phyloP scores from a whole-genome alignment of 2,329 filamentous ascomycete species.

The Hypoxylon sp. region DNA sequence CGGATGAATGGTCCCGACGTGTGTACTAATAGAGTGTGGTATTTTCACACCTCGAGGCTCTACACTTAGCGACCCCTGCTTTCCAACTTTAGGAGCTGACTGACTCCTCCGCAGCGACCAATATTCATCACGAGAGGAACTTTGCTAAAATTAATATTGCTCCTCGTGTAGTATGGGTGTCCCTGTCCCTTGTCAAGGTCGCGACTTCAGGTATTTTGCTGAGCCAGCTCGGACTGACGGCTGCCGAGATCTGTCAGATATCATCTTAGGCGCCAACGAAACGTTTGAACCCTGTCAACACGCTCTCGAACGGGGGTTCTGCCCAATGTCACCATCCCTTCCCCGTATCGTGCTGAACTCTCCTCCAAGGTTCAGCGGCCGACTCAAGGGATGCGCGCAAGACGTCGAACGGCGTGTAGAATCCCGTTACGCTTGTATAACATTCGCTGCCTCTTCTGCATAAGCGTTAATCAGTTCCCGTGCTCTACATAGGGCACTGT shows the following conservation, averaged over 20 bases:
- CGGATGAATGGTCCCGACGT: background rate
- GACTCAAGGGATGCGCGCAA: constrained; percentile 28
- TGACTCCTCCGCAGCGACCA: constrained; percentile 11
- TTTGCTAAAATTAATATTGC: constrained; percentile 3
- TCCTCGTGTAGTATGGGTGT: background rate
- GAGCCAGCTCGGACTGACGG: constrained; percentile 35
- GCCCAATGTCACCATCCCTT: constrained; percentile 38
- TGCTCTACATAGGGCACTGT: constrained; percentile 16
- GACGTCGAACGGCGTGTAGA: constrained; percentile 21
- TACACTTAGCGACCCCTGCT: background rate
- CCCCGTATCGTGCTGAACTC: constrained; percentile 23
- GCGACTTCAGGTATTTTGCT: constrained; percentile 24
- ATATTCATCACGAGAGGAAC: constrained; percentile 7
- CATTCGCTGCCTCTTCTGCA: constrained; percentile 31
- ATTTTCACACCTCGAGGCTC: too few relatives aligned
- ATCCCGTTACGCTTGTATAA: constrained; percentile 24
- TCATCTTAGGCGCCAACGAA: constrained; percentile 44
- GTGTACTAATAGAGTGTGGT: constrained; percentile 1
- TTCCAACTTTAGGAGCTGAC: background rate
- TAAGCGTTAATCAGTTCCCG: constrained; percentile 33
- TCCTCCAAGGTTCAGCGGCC: constrained; percentile 10
- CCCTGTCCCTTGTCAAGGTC: constrained; percentile 28
- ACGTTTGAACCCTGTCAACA: constrained; percentile 35
- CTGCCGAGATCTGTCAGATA: constrained; percentile 46
- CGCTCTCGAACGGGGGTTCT: constrained; percentile 28